phyloP scores from a whole-genome alignment of 768 basidiomycete species.

The Termitomyces sp. region DNA sequence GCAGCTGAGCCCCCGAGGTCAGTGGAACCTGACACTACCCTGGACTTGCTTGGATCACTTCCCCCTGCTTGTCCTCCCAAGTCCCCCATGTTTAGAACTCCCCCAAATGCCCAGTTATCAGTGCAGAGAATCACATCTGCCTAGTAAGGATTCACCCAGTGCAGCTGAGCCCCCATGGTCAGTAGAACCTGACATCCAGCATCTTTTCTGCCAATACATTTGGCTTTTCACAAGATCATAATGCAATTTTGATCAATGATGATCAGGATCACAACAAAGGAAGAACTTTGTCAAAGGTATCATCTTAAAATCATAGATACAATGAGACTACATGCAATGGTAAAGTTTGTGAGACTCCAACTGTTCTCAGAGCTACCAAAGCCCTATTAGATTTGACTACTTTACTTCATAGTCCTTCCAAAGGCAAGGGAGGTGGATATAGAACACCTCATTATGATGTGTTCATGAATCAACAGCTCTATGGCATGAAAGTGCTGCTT shows the following conservation, averaged over 20 bases:
- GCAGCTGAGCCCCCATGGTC: no score
- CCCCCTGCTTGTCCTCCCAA: no score
- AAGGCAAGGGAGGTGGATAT: background rate
- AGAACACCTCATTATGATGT: constrained; percentile 3
- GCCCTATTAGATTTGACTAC: background rate
- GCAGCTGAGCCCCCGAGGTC: no score
- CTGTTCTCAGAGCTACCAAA: background rate
- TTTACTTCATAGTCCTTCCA: background rate
- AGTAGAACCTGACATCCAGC: no score
- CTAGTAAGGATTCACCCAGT: no score
- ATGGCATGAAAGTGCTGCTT: constrained; percentile 9
- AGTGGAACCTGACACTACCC: no score
- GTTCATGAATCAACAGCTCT: background rate
- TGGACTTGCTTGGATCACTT: no score
- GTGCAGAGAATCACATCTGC: no score
- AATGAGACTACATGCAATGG: background rate
- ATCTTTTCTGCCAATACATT: background rate
- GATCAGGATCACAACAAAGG: background rate
- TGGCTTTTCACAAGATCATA: background rate
- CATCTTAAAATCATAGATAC: background rate
- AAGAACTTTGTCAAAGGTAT: background rate
- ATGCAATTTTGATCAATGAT: background rate
- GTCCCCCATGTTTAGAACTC: no score
- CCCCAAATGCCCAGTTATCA: no score
- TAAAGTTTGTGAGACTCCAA: background rate